phyloP scores from a whole-genome alignment of 2,329 filamentous ascomycete genomes.

The Talaromyces piceae region DNA sequence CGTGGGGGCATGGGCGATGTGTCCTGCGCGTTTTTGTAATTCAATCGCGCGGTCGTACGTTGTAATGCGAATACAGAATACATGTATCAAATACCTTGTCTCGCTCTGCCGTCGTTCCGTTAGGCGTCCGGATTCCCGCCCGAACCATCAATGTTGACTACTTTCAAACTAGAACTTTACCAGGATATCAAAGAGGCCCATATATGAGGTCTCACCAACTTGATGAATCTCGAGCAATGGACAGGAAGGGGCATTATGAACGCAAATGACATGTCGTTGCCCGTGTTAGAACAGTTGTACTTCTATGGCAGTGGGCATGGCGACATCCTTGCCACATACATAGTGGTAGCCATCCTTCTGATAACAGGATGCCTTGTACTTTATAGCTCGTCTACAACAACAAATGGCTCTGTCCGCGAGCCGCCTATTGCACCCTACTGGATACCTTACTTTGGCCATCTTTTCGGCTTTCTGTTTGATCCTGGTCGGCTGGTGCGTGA shows the following conservation, averaged over 20 bases:
- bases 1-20: no score
- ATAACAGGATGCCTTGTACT: neutral
- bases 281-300: neutral
- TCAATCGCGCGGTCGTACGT: no score
- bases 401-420: conserved; percentile 1
- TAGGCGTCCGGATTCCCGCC: no score
- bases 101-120: no score
- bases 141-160: no score
- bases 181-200: no score
- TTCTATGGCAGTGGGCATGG: neutral
- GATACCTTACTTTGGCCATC: conserved; percentile 10
- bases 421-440: conserved; percentile 7
- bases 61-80: no score
- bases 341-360: neutral
- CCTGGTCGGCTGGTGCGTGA: conserved; percentile 5
- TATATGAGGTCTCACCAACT: neutral
- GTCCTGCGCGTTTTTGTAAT: no score
- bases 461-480: conserved; percentile 6
- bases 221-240: neutral
- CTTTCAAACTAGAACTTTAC: no score
- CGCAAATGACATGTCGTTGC: neutral
- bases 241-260: neutral
- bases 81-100: no score
- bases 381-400: neutral
- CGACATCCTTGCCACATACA: neutral